Conservation (phyloP, 306 rosid genomes). For the Luffa aegyptiaca region DNA sequence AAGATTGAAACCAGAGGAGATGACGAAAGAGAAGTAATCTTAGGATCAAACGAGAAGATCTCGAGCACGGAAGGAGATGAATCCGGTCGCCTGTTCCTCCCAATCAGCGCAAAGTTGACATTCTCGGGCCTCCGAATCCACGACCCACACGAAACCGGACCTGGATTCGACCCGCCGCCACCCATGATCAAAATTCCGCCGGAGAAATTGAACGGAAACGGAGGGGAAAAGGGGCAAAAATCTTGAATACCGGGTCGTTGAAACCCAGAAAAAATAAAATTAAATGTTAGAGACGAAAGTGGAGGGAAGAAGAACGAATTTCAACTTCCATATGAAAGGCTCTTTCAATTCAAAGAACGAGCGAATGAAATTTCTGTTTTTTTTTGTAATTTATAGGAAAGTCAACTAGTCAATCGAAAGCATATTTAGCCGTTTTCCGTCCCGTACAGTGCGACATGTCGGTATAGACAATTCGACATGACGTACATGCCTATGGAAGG, state of each 20-base stretch:
- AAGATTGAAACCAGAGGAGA: slow-evolving; percentile 52
- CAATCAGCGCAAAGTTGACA: slow-evolving; percentile 37
- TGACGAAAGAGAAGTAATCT: slow-evolving; percentile 48
- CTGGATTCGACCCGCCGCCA: slow-evolving; percentile 43
- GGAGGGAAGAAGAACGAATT: not conserved
- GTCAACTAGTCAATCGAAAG: not conserved
- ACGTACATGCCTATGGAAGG: not conserved
- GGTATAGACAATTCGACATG: not conserved
- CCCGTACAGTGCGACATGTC: not conserved
- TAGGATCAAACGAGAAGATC: slow-evolving; percentile 69
- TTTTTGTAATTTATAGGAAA: not conserved
- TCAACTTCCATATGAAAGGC: not conserved
- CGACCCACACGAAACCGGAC: slow-evolving; percentile 67
- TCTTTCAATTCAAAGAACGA: too few species aligned
- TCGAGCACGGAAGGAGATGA: slow-evolving; percentile 53
- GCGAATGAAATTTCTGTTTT: too few species aligned
- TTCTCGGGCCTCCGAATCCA: slow-evolving; percentile 96
- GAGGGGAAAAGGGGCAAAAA: not conserved
- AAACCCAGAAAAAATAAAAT: not conserved
- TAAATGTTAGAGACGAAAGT: not conserved
- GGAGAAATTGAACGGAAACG: not conserved
- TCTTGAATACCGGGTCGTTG: not conserved
- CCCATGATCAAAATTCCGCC: slow-evolving; percentile 26
- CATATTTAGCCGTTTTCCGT: not conserved
- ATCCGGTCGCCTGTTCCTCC: slow-evolving; percentile 45